phyloP scores from a whole-genome alignment of 768 basidiomycete species.

The Chlorophyllum brunneum region DNA sequence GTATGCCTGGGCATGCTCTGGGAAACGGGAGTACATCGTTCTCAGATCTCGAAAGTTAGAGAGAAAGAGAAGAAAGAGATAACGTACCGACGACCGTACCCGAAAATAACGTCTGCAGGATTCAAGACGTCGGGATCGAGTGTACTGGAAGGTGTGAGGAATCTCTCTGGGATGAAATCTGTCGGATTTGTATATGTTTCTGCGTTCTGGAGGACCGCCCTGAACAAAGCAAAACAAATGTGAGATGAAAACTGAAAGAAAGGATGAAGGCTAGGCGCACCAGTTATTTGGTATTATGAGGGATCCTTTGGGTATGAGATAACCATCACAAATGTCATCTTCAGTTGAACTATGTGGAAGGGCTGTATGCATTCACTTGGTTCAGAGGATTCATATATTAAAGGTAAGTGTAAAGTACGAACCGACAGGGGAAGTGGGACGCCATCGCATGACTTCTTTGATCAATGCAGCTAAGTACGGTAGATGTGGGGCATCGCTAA shows the following conservation, averaged over 20 bases:
- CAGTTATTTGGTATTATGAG: conserved; percentile 32
- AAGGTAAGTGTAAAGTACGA: background rate
- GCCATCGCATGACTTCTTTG: conserved; percentile 32
- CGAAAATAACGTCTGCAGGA: conserved; percentile 31
- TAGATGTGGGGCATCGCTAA: conserved; percentile 30
- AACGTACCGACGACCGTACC: conserved; percentile 34
- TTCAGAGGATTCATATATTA: background rate
- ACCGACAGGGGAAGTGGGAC: conserved; percentile 27
- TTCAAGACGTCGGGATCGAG: conserved; percentile 28
- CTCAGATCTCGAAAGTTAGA: background rate
- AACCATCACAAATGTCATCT: conserved; percentile 44
- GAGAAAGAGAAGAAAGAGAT: background rate
- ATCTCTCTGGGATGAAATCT: conserved; percentile 40
- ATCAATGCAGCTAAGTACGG: conserved; percentile 36
- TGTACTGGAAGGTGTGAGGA: conserved; percentile 21
- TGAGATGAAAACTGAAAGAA: background rate
- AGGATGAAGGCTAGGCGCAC: conserved; percentile 15
- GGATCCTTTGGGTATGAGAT: conserved; percentile 40
- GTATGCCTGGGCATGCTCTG: conserved; percentile 18
- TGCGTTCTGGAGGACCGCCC: conserved; percentile 29
- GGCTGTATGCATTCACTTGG: conserved; percentile 14
- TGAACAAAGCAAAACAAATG: conserved; percentile 7
- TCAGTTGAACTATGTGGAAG: conserved; percentile 30
- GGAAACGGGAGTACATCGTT: background rate
- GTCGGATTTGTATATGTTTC: conserved; percentile 26